Conservation (phyloP, 768 basidiomycete species). For the Trichaptum fuscoviolaceum region DNA sequence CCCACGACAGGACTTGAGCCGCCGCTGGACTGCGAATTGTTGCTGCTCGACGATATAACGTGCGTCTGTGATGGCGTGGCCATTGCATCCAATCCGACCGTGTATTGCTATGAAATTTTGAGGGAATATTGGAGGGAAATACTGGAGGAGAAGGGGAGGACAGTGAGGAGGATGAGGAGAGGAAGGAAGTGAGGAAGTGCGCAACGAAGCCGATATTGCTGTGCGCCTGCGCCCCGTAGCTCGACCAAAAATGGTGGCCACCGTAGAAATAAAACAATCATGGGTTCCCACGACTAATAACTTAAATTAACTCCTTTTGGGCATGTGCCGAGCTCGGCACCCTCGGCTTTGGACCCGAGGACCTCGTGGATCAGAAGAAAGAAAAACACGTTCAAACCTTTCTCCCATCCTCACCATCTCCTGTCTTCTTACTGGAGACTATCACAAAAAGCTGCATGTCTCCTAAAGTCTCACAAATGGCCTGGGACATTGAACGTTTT, state of each 20-base stretch:
- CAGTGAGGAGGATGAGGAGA: neutral
- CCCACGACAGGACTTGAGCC: constrained; percentile 70
- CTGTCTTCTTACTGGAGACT: neutral
- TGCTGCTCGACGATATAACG: constrained; percentile 73
- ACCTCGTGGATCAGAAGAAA: neutral
- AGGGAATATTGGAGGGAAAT: neutral
- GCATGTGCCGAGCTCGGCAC: neutral
- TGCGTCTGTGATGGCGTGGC: constrained; percentile 55
- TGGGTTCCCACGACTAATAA: neutral
- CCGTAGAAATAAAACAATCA: neutral
- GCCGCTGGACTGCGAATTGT: constrained; percentile 53
- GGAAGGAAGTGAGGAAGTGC: neutral
- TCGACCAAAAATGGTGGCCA: neutral
- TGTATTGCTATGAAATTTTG: neutral
- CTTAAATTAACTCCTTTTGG: neutral
- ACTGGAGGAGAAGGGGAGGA: too few relatives aligned
- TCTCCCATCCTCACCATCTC: neutral
- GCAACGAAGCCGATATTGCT: neutral
- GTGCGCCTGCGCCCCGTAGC: neutral
- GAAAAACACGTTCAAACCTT: too few relatives aligned
- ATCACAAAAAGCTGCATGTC: neutral
- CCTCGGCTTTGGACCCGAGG: neutral
- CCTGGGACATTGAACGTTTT: too few relatives aligned
- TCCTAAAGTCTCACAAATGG: neutral
- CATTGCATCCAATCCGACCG: constrained; percentile 35